Evolutionary conservation across 2,329 filamentous ascomycete species (phyloP).

Genomic region (Fusarium guadeloupense): DNA sequence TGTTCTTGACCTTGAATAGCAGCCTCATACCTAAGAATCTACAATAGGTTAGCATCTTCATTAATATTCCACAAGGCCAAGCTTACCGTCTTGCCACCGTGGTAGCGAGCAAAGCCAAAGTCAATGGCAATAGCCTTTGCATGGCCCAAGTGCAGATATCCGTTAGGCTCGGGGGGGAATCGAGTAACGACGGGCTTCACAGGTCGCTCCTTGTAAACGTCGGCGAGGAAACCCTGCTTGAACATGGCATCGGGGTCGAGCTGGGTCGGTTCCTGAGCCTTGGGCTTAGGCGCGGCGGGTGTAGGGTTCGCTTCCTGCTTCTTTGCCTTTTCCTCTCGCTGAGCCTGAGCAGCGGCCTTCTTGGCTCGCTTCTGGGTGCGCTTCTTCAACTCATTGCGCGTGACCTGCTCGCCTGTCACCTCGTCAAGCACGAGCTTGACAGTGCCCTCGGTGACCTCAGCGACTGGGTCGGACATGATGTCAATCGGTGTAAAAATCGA

Average conservation of each 20-base stretch:
- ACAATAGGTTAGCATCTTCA: constrained; percentile 16
- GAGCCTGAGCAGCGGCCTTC: constrained; percentile 63
- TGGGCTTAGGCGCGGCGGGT: constrained; percentile 53
- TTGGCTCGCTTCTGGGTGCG: constrained; percentile 66
- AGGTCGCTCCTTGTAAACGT: constrained; percentile 75
- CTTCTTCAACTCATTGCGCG: constrained; percentile 71
- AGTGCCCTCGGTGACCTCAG: constrained; percentile 42
- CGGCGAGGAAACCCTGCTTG: constrained; percentile 78
- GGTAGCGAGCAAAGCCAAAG: constrained; percentile 89
- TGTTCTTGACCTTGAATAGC: neutral
- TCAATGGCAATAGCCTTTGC: constrained; percentile 96
- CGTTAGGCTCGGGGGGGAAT: constrained; percentile 90
- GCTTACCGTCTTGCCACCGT: constrained; percentile 70
- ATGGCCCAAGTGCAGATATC: constrained; percentile 92
- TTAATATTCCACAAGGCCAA: neutral
- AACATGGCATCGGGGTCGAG: constrained; percentile 75
- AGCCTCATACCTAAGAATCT: constrained; percentile 45
- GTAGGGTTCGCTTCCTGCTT: constrained; percentile 45
- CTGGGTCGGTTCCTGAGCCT: constrained; percentile 53
- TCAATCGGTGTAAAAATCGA: neutral
- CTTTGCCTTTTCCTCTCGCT: constrained; percentile 50
- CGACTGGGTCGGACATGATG: constrained; percentile 41
- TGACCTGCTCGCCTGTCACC: constrained; percentile 72
- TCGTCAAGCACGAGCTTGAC: constrained; percentile 69
- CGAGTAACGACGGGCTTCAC: constrained; percentile 71